phyloP scores from a whole-genome alignment of 2,329 filamentous ascomycete species.

The Calonectria naviculata region DNA sequence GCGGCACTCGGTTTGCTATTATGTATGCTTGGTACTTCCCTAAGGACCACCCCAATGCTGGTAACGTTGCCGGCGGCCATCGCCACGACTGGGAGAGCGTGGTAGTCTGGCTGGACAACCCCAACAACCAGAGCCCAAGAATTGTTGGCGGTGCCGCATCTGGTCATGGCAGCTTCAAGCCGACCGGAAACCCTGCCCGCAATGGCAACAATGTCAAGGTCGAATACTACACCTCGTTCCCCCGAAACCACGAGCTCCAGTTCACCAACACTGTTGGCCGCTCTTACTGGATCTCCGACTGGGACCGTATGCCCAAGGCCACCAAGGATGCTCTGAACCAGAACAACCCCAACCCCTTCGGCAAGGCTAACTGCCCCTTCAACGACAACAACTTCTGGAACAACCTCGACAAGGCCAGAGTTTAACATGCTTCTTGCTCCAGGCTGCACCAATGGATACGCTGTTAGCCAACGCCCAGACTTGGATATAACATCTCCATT shows the following conservation, averaged over 20 bases:
- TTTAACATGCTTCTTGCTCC: not conserved
- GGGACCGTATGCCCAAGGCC: not conserved
- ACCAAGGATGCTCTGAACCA: not conserved
- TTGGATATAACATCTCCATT: too few species aligned
- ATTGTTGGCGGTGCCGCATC: slow-evolving; percentile 50
- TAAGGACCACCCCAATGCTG: slow-evolving; percentile 53
- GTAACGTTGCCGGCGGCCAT: slow-evolving; percentile 44
- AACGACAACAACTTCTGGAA: not conserved
- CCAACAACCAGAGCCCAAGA: slow-evolving; percentile 30
- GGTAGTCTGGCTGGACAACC: slow-evolving; percentile 45
- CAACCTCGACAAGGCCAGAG: not conserved
- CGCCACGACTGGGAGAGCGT: slow-evolving; percentile 54
- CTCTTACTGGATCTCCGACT: not conserved
- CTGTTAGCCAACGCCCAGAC: too few species aligned
- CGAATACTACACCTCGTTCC: slow-evolving; percentile 45
- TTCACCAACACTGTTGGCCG: slow-evolving; percentile 49
- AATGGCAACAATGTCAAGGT: slow-evolving; percentile 40
- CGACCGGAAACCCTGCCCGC: slow-evolving; percentile 29
- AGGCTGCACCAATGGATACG: too few species aligned
- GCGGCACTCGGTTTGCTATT: slow-evolving; percentile 46
- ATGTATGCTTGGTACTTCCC: slow-evolving; percentile 60
- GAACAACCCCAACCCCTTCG: not conserved
- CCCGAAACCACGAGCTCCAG: slow-evolving; percentile 49
- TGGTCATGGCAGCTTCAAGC: slow-evolving; percentile 48
- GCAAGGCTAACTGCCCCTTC: not conserved